phyloP scores from a whole-genome alignment of 345 rosid genomes.

The Carallia brachiata region DNA sequence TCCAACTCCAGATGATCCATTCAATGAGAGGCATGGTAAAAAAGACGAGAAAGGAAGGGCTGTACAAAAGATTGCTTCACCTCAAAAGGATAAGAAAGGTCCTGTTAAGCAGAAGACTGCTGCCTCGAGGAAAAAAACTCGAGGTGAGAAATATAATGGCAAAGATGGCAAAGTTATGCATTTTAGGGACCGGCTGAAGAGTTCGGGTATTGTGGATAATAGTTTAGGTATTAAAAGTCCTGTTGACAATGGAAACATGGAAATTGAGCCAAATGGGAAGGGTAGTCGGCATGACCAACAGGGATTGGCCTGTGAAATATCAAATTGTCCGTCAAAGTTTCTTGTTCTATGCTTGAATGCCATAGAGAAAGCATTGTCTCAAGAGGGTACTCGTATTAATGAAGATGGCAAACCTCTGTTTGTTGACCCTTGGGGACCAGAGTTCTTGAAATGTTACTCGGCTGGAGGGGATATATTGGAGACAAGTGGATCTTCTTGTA shows the following conservation, averaged over 20 bases:
- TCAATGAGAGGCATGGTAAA: conserved; percentile 61
- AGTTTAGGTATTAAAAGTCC: conserved; percentile 8
- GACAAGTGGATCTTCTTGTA: conserved; percentile 55
- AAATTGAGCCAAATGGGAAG: conserved; percentile 21
- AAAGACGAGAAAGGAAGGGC: conserved; percentile 26
- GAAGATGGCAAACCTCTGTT: conserved; percentile 46
- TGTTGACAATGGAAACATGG: not conserved
- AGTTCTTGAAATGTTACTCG: conserved; percentile 67
- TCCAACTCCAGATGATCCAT: conserved; percentile 75
- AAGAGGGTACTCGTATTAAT: conserved; percentile 25
- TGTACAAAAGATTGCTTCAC: conserved; percentile 17
- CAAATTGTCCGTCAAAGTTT: conserved; percentile 55
- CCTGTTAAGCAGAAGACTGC: conserved; percentile 16
- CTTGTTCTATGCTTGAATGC: conserved; percentile 54
- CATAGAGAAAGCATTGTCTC: conserved; percentile 48
- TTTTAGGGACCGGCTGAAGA: conserved; percentile 25
- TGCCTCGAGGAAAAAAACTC: conserved; percentile 15
- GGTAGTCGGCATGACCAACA: conserved; percentile 14
- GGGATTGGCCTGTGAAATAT: conserved; percentile 24
- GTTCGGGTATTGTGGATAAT: conserved; percentile 5
- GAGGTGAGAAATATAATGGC: not conserved
- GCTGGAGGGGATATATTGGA: conserved; percentile 61
- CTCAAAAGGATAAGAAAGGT: conserved; percentile 16
- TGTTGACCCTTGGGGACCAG: conserved; percentile 70
- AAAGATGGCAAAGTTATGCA: conserved; percentile 3